Base-by-base conservation (phyloP, 108 stramenopile genomes). In the Conticribra guillardii region DNA sequence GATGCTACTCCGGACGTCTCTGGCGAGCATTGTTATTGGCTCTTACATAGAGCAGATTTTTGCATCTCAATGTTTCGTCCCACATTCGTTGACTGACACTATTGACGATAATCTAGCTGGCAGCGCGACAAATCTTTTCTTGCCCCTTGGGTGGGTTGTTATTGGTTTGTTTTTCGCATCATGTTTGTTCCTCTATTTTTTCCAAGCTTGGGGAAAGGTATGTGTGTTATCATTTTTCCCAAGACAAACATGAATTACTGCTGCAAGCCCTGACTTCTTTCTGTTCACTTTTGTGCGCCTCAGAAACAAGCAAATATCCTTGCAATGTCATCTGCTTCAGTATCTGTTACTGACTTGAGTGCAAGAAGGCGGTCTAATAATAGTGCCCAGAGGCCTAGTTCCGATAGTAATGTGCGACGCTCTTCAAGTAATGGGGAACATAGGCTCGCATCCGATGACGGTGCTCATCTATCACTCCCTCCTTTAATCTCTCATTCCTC, bases 1-100 rank as follows among this genome's bases (percentile, higher is more conserved):
- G 64, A 15, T 54, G 37, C 48, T 67, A 30, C 64, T 84, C 7
- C 22, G 56, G 34, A 14, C 52, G 14, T 71, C 79, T 15, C 17
- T 84, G 34, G 63, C 34, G 1, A 69, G 53, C 47, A 79, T 84
- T 46, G 64, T 69, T 33, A 47, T 57, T 21, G 58, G 71, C 19
- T 82, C 80, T 47, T 84, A 82, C 64, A 71, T 84, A 64, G 84
- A 82, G 41, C 80, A 84, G 45, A 37, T 84, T n/a, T 84, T 84
- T 59, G 28, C 76, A 5, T 46, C 53, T 24, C 23, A 18, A 1
- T 81, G 84, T 45, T 84, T 84, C 45, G 66, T 48, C 11, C 60
- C 67, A 21, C 67, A 84, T 59, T 45, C 67, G 28, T 60, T 84
- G 54, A 84, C 84, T 29, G 76, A 84, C 59, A 73, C 81, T 0